These are phyloP conservation scores for Violaceomyces palustris DNA, from an alignment of 1,284 basidiomycete species.

Conservation along the genomic window DNA sequence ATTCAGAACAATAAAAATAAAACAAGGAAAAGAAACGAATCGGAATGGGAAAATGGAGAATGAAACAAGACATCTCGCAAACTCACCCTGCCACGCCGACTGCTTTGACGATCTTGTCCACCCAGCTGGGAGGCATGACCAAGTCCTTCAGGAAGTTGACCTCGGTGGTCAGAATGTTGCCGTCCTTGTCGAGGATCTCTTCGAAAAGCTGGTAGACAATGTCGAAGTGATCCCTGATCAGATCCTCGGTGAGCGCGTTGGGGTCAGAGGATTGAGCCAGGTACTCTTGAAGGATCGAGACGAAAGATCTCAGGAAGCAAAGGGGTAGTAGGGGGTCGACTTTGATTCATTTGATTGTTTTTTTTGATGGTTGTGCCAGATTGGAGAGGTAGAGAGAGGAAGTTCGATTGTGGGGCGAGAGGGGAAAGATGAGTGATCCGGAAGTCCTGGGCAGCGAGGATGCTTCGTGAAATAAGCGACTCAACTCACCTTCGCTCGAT, in stretches of 20 bases:
- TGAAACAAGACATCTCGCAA: not conserved
- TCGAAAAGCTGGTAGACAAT: constrained; percentile 49
- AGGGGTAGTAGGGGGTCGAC: constrained; percentile 86
- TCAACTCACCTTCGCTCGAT: constrained; percentile 66
- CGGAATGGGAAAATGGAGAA: constrained; percentile 1
- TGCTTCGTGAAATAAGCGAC: too few relatives aligned
- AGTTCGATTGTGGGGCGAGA: not conserved
- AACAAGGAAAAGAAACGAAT: constrained; percentile 7
- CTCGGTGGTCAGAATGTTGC: constrained; percentile 47
- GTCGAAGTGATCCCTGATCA: constrained; percentile 45
- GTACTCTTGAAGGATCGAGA: constrained; percentile 57
- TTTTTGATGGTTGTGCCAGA: not conserved
- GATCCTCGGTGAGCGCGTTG: constrained; percentile 35
- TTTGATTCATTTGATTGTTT: constrained; percentile 50
- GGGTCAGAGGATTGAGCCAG: constrained; percentile 30
- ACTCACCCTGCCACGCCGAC: constrained; percentile 32
- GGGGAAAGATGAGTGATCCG: not conserved
- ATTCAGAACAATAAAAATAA: constrained; percentile 5
- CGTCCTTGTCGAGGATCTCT: constrained; percentile 48
- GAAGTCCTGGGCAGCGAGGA: constrained; percentile 12
- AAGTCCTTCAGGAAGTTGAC: constrained; percentile 41
- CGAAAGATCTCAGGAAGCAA: constrained; percentile 77
- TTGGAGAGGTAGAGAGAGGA: not conserved
- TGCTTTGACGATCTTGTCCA: constrained; percentile 36
- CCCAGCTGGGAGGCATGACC: constrained; percentile 47